These are phyloP conservation scores for Pinus tabuliformis DNA, from an alignment of 75 land plant genomes.

Conservation along the genomic window DNA sequence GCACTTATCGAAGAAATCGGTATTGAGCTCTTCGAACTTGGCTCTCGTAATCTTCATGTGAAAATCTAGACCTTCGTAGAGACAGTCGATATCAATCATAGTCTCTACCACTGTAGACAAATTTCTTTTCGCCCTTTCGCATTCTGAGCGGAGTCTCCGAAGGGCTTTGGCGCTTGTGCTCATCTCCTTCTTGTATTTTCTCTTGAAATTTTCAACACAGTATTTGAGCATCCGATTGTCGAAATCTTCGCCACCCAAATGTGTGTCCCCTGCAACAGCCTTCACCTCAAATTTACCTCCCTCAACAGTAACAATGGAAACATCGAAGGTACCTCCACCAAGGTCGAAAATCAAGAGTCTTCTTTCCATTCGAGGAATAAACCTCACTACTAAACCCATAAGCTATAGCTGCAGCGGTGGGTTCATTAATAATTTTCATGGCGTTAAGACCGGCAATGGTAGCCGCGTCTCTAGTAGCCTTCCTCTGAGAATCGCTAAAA, in stretches of 20 bases:
- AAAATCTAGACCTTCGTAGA: slow-evolving; percentile 20
- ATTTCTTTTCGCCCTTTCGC: slow-evolving; percentile 19
- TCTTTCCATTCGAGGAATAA: not conserved
- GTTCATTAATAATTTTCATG: slow-evolving; percentile 20
- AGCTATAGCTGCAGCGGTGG: slow-evolving; percentile 31
- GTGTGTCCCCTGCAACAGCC: slow-evolving; percentile 14
- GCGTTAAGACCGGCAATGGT: no score
- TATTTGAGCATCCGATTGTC: slow-evolving; percentile 19
- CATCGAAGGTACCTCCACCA: slow-evolving; percentile 32
- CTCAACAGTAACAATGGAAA: slow-evolving; percentile 16
- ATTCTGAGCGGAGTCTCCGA: slow-evolving; percentile 11
- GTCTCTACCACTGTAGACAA: slow-evolving; percentile 17
- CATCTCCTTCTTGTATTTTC: slow-evolving; percentile 23
- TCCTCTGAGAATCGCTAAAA: no score
- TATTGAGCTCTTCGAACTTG: slow-evolving; percentile 19
- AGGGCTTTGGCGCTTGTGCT: slow-evolving; percentile 11
- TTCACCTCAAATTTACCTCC: slow-evolving; percentile 11
- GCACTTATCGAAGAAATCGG: slow-evolving; percentile 20
- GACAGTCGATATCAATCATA: slow-evolving; percentile 17
- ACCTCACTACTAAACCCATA: slow-evolving; percentile 15
- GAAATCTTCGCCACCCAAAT: slow-evolving; percentile 23
- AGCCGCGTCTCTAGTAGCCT: no score
- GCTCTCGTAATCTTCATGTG: slow-evolving; percentile 19
- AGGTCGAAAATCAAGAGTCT: slow-evolving; percentile 20
- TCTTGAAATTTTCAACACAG: slow-evolving; percentile 19